A percentile compares a stretch with the other conserved stretches of the same genome.
Evolutionary conservation across 164 flowering plant species (phyloP).

Genomic region (Vitis vinifera): DNA sequence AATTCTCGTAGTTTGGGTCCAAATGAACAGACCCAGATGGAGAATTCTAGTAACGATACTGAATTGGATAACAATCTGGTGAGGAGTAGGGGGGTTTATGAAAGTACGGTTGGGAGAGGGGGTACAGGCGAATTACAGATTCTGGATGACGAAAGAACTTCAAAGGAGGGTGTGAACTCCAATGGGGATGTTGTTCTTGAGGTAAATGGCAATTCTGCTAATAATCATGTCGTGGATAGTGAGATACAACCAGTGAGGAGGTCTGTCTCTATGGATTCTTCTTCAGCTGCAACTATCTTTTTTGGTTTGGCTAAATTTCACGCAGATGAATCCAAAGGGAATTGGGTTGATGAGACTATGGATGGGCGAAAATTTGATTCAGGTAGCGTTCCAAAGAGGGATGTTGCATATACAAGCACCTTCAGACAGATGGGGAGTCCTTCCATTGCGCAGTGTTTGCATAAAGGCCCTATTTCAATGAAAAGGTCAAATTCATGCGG

Average conservation of each 20-base stretch:
- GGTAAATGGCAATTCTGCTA: background rate
- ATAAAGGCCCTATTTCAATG: slow-evolving; percentile 13
- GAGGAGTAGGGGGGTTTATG: slow-evolving; percentile 2
- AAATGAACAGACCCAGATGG: slow-evolving; percentile 20
- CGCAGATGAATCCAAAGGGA: slow-evolving; percentile 22
- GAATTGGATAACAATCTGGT: slow-evolving; percentile 12
- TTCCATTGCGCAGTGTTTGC: slow-evolving; percentile 4
- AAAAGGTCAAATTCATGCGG: slow-evolving; percentile 34
- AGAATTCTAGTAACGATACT: slow-evolving; percentile 17
- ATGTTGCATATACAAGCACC: slow-evolving; percentile 11
- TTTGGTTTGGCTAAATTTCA: slow-evolving; percentile 1
- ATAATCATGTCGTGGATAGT: background rate
- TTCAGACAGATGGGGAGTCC: slow-evolving; percentile 21
- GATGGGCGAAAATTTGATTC: slow-evolving; percentile 7
- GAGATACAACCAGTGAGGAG: slow-evolving; percentile 6
- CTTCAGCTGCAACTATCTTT: slow-evolving; percentile 20
- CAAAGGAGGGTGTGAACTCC: slow-evolving; percentile 8
- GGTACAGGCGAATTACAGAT: slow-evolving; percentile 14
- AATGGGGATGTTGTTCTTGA: background rate
- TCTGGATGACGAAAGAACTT: background rate
- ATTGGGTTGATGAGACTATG: slow-evolving; percentile 2
- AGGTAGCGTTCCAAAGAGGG: slow-evolving; percentile 11
- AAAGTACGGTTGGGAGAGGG: slow-evolving; percentile 14
- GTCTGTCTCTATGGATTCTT: slow-evolving; percentile 27
- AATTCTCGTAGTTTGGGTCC: slow-evolving; percentile 7